phyloP scores from a whole-genome alignment of 176 grass and related monocot species.

The Zea luxurians region DNA sequence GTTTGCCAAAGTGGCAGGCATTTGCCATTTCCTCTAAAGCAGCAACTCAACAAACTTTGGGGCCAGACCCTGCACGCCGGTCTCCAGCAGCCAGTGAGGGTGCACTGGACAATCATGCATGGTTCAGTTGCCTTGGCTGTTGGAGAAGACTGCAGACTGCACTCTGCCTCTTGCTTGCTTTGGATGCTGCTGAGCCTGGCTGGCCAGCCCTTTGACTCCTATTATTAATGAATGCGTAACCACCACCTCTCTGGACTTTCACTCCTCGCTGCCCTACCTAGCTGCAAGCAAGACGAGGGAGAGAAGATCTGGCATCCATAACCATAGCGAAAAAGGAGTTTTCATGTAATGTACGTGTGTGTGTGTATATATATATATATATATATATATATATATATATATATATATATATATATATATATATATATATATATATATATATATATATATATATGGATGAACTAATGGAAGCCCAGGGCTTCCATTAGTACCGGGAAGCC shows the following conservation, averaged over 20 bases:
- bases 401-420: no score
- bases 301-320: conserved; percentile 21
- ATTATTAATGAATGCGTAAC: conserved; percentile 52
- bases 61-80: conserved; percentile 18
- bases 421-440: no score
- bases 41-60: conserved; percentile 39
- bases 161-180: conserved; percentile 1
- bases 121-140: neutral
- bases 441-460: no score
- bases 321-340: no score
- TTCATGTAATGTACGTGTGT: no score
- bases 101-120: conserved; percentile 34
- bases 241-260: conserved; percentile 26
- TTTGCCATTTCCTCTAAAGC: conserved; percentile 42
- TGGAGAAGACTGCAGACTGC: neutral
- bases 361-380: no score
- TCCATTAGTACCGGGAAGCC: no score
- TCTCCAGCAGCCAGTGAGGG: conserved; percentile 38
- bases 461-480: no score
- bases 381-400: no score
- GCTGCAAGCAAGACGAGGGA: neutral
- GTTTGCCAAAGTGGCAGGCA: conserved; percentile 17
- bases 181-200: conserved; percentile 20
- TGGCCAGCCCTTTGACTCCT: conserved; percentile 17
- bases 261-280: neutral